These are phyloP conservation scores for Blastocystis sp. DNA, from an alignment of 352 stramenopile genomes.

Conservation along the genomic window DNA sequence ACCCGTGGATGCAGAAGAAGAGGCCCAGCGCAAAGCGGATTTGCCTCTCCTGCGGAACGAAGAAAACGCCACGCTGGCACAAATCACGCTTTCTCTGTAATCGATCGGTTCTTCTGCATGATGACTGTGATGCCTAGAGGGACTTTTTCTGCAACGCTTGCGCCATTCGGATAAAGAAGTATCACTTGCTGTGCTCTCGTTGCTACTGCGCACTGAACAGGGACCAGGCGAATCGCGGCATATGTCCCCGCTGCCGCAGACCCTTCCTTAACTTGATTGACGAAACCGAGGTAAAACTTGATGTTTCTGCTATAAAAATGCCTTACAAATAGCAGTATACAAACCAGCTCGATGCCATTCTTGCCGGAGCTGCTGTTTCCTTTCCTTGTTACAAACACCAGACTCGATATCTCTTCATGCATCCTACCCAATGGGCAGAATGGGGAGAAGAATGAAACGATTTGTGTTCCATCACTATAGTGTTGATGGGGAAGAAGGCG, in stretches of 20 bases:
- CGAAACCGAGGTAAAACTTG: conserved; percentile 18
- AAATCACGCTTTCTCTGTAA: conserved; percentile 36
- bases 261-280: conserved; percentile 44
- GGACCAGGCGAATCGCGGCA: neutral
- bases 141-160: conserved; percentile 55
- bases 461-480: neutral
- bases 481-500: neutral
- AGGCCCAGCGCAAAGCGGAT: neutral
- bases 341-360: conserved; percentile 34
- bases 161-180: conserved; percentile 62
- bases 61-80: conserved; percentile 46
- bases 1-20: conserved; percentile 22
- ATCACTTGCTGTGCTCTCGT: conserved; percentile 22
- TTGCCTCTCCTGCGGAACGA: conserved; percentile 47
- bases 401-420: neutral
- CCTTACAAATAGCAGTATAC: neutral
- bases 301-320: neutral
- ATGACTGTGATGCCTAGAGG: neutral
- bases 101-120: neutral
- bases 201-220: conserved; percentile 40
- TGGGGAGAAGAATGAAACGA: neutral
- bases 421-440: neutral
- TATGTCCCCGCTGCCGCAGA: conserved; percentile 12
- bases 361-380: conserved; percentile 11
- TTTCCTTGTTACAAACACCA: neutral